phyloP scores from a whole-genome alignment of 805 yeast genomes.

The Myxozyma sirexii region DNA sequence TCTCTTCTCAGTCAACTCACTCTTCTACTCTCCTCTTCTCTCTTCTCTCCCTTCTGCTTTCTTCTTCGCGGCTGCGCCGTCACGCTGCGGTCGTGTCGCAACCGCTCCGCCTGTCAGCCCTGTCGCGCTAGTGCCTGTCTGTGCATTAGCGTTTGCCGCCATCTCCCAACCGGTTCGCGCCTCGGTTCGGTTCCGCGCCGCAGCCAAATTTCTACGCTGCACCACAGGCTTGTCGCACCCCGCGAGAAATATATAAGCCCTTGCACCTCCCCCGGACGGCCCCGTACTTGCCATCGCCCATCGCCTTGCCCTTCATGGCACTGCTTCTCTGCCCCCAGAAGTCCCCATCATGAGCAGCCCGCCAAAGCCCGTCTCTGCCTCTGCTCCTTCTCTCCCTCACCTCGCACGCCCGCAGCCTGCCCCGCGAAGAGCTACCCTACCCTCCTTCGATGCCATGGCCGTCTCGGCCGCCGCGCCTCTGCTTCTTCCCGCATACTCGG shows the following conservation, averaged over 20 bases:
- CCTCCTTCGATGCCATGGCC: slow-evolving; percentile 6
- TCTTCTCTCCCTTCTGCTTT: too few species aligned
- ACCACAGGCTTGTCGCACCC: too few species aligned
- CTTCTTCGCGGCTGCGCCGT: too few species aligned
- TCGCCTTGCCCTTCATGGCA: too few species aligned
- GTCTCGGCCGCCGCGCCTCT: slow-evolving; percentile 1
- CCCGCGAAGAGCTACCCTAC: slow-evolving; percentile 8
- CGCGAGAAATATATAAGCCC: neutral
- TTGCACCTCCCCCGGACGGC: too few species aligned
- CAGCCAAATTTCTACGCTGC: too few species aligned
- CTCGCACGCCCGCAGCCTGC: neutral
- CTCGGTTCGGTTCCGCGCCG: neutral
- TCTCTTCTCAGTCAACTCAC: too few species aligned
- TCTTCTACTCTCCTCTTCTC: too few species aligned
- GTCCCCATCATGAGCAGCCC: neutral
- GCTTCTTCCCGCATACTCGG: neutral
- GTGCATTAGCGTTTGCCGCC: neutral
- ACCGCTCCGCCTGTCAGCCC: too few species aligned
- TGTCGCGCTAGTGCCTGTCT: too few species aligned
- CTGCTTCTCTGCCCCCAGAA: neutral
- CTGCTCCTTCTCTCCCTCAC: neutral
- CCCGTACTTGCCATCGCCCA: neutral
- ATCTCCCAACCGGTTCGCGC: neutral
- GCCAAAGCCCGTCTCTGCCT: neutral
- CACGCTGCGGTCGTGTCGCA: too few species aligned